Evolutionary conservation across 2,329 filamentous ascomycete genomes (phyloP), one percentile per base, ranked within the genome.

Genomic region (Delphinella strobiligena): DNA sequence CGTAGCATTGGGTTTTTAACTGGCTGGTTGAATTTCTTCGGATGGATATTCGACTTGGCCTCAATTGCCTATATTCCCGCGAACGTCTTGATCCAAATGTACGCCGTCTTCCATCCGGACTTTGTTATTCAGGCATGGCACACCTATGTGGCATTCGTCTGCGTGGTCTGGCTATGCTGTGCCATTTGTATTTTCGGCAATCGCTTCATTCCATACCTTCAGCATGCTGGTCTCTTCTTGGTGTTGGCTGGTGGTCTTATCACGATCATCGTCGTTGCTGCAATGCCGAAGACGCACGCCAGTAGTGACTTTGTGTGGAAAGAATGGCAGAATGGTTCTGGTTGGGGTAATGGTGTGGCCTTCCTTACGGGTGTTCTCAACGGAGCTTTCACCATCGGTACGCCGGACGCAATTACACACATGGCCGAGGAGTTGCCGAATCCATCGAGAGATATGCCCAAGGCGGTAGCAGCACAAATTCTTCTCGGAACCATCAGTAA

Each of bases 31-130:
- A 75, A 75, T 52, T 73, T 72, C 48, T 71, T 69, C 44, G 72
- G 46, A 14, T 80, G 76, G 76, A 69, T 78, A 45, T 75, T 79
- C 42, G 74, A 72, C 45, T 64, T 75, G 4, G 72, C 74, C 3
- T 72, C 73, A 2, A 71, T 79, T 50, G 60, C 69, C 12, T 66
- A 69, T 41, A 75, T 80, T 42, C 64, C 74, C 4, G 69, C 68
- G 45, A 78, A 79, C 50, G 67, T 78, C 47, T 58, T 69, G 10
- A 69, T 80, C 14, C 69, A 72, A 49, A 72, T 80, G 67, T 80
- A 79, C 52, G 64, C 66, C 4, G 55, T 74, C 19, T 76, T 73
- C 57, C 70, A 79, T 50, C 64, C 67, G 1, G 68, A 58, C 4
- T 75, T 74, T 40, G 56, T 57, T 9, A 58, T 66, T 12, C 46